Percentiles rank a stretch among this genome's conserved stretches.
phyloP scores from a whole-genome alignment of 768 basidiomycete species.

The Trametes elegans region DNA sequence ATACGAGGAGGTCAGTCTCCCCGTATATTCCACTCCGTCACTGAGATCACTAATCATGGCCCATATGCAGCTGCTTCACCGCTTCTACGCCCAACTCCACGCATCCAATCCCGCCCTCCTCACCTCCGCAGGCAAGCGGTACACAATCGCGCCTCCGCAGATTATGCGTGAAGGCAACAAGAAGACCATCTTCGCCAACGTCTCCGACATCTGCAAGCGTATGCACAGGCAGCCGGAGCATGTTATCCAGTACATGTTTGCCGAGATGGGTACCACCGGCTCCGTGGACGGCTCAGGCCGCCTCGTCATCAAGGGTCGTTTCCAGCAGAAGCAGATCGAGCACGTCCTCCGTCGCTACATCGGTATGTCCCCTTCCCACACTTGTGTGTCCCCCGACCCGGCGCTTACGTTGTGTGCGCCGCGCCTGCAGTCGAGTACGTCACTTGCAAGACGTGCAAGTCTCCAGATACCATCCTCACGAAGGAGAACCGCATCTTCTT shows the following conservation, averaged over 20 bases:
- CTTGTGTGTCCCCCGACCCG: not conserved
- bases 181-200: conserved; percentile 95
- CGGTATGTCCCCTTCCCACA: conserved; percentile 53
- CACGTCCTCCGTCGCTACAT: conserved; percentile 96
- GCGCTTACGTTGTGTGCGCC: too few relatives aligned
- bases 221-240: conserved; percentile 99
- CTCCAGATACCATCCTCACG: conserved; percentile 91
- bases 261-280: conserved; percentile 98
- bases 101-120: conserved; percentile 91
- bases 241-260: conserved; percentile 94
- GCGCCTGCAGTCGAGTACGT: conserved; percentile 84
- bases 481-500: conserved; percentile 99
- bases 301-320: conserved; percentile 95
- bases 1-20: conserved; percentile 76
- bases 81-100: conserved; percentile 90
- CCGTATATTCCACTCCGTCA: not conserved
- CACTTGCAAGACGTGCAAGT: conserved; percentile 99
- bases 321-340: conserved; percentile 98
- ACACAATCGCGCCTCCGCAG: conserved; percentile 95
- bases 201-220: conserved; percentile 95
- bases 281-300: conserved; percentile 90
- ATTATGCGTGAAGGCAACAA: conserved; percentile 96
- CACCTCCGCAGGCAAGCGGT: conserved; percentile 84
- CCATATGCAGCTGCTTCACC: conserved; percentile 70
- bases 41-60: not conserved